A percentile compares a stretch with the other conserved stretches of the same genome.
These are phyloP conservation scores for Globisporangium iwayamae DNA, from an alignment of 352 stramenopile species.

Conservation along the genomic window DNA sequence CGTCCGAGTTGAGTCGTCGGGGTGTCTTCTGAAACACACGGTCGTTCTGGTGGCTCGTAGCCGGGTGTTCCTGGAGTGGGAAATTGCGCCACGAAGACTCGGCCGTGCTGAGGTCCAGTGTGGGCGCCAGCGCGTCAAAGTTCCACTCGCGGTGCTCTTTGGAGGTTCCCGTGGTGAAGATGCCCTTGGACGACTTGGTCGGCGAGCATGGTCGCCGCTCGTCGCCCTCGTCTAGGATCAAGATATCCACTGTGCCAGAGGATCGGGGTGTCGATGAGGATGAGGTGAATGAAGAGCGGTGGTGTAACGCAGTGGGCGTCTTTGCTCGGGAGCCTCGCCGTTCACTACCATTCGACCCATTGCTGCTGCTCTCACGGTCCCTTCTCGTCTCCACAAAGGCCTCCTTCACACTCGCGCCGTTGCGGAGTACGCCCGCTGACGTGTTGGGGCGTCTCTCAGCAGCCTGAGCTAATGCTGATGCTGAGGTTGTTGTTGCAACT, in stretches of 20 bases:
- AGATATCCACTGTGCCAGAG: slow-evolving; percentile 39
- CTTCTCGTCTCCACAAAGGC: slow-evolving; percentile 44
- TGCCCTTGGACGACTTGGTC: slow-evolving; percentile 42
- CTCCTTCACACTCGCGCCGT: slow-evolving; percentile 37
- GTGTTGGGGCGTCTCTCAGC: slow-evolving; percentile 42
- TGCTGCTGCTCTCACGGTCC: not conserved
- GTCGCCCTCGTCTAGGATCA: slow-evolving; percentile 52
- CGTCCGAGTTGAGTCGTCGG: slow-evolving; percentile 11
- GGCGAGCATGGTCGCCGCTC: slow-evolving; percentile 43
- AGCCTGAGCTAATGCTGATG: not conserved
- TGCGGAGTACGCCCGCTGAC: slow-evolving; percentile 43
- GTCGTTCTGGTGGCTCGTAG: slow-evolving; percentile 33
- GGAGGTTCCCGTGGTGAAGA: slow-evolving; percentile 31
- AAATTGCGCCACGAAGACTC: slow-evolving; percentile 27
- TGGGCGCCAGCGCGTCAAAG: slow-evolving; percentile 50
- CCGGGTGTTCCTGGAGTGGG: slow-evolving; percentile 12
- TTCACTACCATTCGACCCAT: not conserved
- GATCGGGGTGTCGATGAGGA: slow-evolving; percentile 7
- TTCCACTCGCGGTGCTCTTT: slow-evolving; percentile 48
- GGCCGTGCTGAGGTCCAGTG: slow-evolving; percentile 42
- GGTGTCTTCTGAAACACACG: slow-evolving; percentile 26
- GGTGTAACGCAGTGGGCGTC: slow-evolving; percentile 3
- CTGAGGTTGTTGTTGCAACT: not conserved
- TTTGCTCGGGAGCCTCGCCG: not conserved
- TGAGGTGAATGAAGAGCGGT: slow-evolving; percentile 10